Evolutionary conservation across 257 asterid species (phyloP), one percentile per base, ranked within the genome.

Genomic region (Solanum ossicruentum): DNA sequence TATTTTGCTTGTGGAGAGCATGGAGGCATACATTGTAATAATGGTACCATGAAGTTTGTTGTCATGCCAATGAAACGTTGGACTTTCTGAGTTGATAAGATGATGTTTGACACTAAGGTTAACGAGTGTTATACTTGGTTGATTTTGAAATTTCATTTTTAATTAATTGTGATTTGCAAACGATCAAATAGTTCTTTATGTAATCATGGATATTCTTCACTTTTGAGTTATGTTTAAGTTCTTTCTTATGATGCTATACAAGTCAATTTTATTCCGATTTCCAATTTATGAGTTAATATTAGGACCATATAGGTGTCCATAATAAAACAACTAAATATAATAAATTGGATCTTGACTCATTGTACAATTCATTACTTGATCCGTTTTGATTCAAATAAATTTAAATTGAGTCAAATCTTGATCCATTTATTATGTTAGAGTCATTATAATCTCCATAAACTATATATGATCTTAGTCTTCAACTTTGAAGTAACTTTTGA

Each of bases 11-110:
- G 98, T 45, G 98, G 95, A 51, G 93, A 94, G 72, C 88, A 81
- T 26, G 55, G 55, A 2, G 98, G 98, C 2, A 16, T 86, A 47
- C 98, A 95, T 81, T 95, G 98, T 91, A 88, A 82, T 21, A 85
- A 23, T 36, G 98, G 98, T n/a, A 89, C 89, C 63, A 93, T 95
- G 98, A 95, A 94, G 69, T 95, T 95, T 17, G 84, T 91, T 0
- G 91, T 93, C 12, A 91, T 91, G 93, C 98, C 98, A 1, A 75
- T 91, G 49, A 84, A 88, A 78, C 96, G 86, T 49, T 84, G 92
- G 94, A 5, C 78, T 47, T 86, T 4, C 63, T 77, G n/a, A 77
- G 0, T 63, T 12, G 60, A 43, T 47, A 49, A 71, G 15, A 8
- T n/a, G 16, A 4, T 18, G 56, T 28, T 72, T 45, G 11, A 20